These are phyloP conservation scores for Acrocalymma vagum DNA, from an alignment of 2,329 filamentous ascomycete species.

Conservation along the genomic window DNA sequence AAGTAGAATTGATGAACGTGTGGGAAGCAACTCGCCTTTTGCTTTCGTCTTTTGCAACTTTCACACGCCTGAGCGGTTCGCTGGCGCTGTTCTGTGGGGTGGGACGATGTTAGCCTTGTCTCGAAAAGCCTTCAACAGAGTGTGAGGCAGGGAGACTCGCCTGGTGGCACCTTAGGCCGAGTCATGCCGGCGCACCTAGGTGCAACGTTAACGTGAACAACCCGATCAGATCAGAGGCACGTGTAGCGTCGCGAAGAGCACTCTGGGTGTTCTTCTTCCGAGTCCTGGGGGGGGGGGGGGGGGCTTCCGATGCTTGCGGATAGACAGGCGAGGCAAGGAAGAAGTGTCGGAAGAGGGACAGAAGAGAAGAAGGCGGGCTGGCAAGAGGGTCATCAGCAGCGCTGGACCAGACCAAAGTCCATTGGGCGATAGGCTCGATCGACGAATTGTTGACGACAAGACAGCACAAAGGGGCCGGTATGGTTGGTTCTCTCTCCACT, in stretches of 20 bases:
- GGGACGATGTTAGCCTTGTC: conserved; percentile 57
- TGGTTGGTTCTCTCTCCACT: conserved; percentile 9
- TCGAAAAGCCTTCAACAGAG: conserved; percentile 10
- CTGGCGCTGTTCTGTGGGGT: conserved; percentile 67
- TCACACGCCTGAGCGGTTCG: conserved; percentile 71
- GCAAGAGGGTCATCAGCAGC: conserved; percentile 12
- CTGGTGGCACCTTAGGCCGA: conserved; percentile 44
- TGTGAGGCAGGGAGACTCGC: conserved; percentile 23
- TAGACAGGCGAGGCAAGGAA: conserved; percentile 26
- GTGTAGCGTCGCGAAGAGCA: conserved; percentile 20
- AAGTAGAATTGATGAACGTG: conserved; percentile 9
- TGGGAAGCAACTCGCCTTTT: conserved; percentile 73
- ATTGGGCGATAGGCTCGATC: conserved; percentile 9
- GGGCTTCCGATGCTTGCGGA: conserved; percentile 34
- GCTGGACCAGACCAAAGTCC: conserved; percentile 11
- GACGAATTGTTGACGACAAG: conserved; percentile 15
- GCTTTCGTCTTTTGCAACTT: conserved; percentile 71
- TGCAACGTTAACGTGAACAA: conserved; percentile 19
- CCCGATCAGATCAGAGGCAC: no score
- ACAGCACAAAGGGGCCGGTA: conserved; percentile 4
- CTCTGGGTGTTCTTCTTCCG: conserved; percentile 21
- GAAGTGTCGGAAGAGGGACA: conserved; percentile 40
- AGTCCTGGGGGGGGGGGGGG: conserved; percentile 16
- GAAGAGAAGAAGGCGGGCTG: conserved; percentile 16
- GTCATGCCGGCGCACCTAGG: conserved; percentile 31